phyloP scores from a whole-genome alignment of 2,329 filamentous ascomycete genomes.

The Neofusicoccum kwambonambiense region DNA sequence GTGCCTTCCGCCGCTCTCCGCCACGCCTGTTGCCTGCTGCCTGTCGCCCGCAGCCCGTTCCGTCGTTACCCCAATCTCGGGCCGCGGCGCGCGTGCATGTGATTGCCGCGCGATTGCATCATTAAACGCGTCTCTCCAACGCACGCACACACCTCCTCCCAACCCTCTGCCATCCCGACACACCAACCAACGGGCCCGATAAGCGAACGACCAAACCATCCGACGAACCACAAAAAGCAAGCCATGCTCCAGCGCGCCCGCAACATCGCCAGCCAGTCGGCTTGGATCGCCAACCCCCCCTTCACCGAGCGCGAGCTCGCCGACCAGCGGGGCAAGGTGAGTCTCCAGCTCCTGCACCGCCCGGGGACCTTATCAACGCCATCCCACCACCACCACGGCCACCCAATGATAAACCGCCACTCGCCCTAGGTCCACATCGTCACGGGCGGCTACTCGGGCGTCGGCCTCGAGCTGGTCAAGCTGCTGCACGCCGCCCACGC shows the following conservation, averaged over 20 bases:
- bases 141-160: neutral
- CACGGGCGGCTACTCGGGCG: slow-evolving; percentile 49
- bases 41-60: no score
- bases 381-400: neutral
- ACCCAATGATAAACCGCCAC: neutral
- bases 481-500: slow-evolving; percentile 56
- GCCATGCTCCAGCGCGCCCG: slow-evolving; percentile 1
- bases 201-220: no score
- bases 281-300: slow-evolving; percentile 36
- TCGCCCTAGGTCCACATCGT: slow-evolving; percentile 41
- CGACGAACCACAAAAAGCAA: neutral
- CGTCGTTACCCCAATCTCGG: neutral
- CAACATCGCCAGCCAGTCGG: slow-evolving; percentile 23
- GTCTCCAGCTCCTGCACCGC: neutral
- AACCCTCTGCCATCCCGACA: no score
- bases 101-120: neutral
- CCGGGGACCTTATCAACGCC: neutral
- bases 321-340: slow-evolving; percentile 26
- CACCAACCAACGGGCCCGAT: neutral
- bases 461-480: slow-evolving; percentile 53
- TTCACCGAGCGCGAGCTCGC: slow-evolving; percentile 46
- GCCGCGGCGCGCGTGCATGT: neutral
- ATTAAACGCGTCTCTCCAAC: neutral
- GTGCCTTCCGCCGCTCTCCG: neutral
- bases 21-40: neutral